Conservation (phyloP, 257 asterid species). For the Nicotiana otophora region DNA sequence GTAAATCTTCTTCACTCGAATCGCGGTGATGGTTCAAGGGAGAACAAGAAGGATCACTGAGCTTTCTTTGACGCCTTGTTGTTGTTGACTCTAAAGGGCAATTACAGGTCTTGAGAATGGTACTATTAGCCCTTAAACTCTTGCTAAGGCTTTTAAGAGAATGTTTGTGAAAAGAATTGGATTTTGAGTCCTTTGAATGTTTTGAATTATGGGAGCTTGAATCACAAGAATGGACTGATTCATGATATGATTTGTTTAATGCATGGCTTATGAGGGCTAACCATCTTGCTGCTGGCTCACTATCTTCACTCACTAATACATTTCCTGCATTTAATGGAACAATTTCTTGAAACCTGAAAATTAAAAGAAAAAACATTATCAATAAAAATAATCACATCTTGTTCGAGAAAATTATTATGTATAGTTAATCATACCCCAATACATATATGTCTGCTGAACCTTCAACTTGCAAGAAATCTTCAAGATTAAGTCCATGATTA, state of each 20-base stretch:
- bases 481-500: conserved; percentile 63
- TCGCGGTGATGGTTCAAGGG: conserved; percentile 8
- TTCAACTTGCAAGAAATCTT: conserved; percentile 85
- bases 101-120: conserved; percentile 50
- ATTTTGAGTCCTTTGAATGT: conserved; percentile 10
- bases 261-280: conserved; percentile 71
- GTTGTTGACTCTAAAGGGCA: conserved; percentile 32
- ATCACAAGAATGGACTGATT: conserved; percentile 20
- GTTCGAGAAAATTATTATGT: not conserved
- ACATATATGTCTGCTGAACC: conserved; percentile 84
- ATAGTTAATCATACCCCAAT: conserved; percentile 50
- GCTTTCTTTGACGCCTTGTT: conserved; percentile 27
- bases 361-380: not conserved
- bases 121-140: conserved; percentile 44
- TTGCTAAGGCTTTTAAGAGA: conserved; percentile 52
- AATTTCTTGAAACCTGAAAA: conserved; percentile 84
- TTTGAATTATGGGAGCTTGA: conserved; percentile 21
- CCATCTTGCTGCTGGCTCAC: conserved; percentile 95
- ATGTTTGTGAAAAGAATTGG: conserved; percentile 46
- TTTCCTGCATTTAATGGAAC: conserved; percentile 93
- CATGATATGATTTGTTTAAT: conserved; percentile 68
- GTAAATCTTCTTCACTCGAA: conserved; percentile 27
- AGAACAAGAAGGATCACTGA: conserved; percentile 31
- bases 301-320: conserved; percentile 77
- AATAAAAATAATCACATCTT: not conserved